Evolutionary conservation across 2,329 filamentous ascomycete genomes (phyloP).

Genomic region (Chrysoporthe cubensis): DNA sequence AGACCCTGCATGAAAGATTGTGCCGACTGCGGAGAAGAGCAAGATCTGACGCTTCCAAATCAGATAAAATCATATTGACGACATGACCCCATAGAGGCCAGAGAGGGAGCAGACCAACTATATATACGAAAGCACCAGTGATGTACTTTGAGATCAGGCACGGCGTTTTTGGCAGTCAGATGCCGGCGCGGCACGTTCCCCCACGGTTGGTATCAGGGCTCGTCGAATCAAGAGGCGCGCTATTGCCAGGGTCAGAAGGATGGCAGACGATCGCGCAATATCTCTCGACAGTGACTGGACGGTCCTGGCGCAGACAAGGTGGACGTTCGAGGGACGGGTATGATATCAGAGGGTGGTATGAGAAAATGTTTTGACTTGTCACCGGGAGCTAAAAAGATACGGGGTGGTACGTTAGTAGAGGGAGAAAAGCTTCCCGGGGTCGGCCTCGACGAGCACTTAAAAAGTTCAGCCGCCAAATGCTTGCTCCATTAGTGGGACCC

Average conservation of each 20-base stretch:
- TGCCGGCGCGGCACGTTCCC: conserved; percentile 10
- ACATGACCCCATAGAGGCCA: neutral
- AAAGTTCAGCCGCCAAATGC: neutral
- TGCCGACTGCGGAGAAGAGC: conserved; percentile 1
- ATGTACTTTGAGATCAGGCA: neutral
- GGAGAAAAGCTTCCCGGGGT: neutral
- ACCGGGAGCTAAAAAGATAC: conserved; percentile 1
- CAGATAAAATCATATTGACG: neutral
- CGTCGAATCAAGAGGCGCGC: conserved; percentile 12
- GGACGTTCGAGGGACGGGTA: conserved; percentile 3
- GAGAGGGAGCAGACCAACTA: neutral
- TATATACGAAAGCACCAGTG: conserved; percentile 7
- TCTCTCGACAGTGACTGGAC: conserved; percentile 26
- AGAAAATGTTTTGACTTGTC: neutral
- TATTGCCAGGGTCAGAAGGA: conserved; percentile 13
- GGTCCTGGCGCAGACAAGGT: conserved; percentile 14
- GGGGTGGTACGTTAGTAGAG: neutral
- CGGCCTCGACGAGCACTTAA: neutral
- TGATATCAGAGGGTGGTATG: neutral
- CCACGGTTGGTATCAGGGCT: conserved; percentile 12
- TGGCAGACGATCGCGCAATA: conserved; percentile 27
- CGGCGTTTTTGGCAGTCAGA: neutral
- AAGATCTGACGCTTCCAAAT: neutral
- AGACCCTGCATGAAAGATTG: conserved; percentile 11
- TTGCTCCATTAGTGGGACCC: conserved; percentile 6